These are phyloP conservation scores for Austroboletus eburneus DNA, from an alignment of 768 basidiomycete species.

Conservation along the genomic window DNA sequence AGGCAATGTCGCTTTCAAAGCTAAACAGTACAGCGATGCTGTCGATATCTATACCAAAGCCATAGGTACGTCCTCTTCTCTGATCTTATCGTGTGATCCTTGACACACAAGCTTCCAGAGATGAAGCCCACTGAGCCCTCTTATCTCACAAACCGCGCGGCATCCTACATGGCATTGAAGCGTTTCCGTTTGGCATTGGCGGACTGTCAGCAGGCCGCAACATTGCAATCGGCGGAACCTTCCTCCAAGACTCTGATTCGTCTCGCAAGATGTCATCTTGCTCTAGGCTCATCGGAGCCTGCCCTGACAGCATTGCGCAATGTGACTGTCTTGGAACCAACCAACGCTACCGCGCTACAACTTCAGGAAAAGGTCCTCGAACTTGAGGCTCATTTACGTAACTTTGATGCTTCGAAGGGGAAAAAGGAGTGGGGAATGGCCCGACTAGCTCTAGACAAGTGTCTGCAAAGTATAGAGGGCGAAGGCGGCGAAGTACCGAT, in stretches of 20 bases:
- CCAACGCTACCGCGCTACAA: constrained; percentile 55
- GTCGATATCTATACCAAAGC: constrained; percentile 72
- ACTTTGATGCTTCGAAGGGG: constrained; percentile 51
- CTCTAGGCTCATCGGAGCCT: constrained; percentile 63
- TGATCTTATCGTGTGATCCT: constrained; percentile 14
- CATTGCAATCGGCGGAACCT: constrained; percentile 57
- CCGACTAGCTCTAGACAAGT: constrained; percentile 74
- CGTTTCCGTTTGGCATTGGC: constrained; percentile 68
- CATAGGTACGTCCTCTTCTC: constrained; percentile 44
- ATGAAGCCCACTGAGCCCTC: constrained; percentile 64
- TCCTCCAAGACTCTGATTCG: constrained; percentile 78
- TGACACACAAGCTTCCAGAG: constrained; percentile 33
- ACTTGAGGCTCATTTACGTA: constrained; percentile 63
- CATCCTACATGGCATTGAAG: constrained; percentile 79
- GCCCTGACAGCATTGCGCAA: constrained; percentile 65
- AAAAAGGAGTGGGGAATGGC: constrained; percentile 75
- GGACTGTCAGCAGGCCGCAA: constrained; percentile 74
- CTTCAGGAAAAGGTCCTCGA: constrained; percentile 57
- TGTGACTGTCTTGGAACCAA: constrained; percentile 58
- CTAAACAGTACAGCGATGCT: constrained; percentile 60
- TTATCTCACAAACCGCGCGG: constrained; percentile 83
- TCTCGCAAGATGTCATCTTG: constrained; percentile 79
- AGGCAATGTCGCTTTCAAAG: constrained; percentile 75
- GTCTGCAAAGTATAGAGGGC: constrained; percentile 64
- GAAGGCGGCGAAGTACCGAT: constrained; percentile 73